Percentiles rank a stretch among this genome's conserved stretches.
Evolutionary conservation across 345 rosid species (phyloP).

Genomic region (Iberis pinnata): DNA sequence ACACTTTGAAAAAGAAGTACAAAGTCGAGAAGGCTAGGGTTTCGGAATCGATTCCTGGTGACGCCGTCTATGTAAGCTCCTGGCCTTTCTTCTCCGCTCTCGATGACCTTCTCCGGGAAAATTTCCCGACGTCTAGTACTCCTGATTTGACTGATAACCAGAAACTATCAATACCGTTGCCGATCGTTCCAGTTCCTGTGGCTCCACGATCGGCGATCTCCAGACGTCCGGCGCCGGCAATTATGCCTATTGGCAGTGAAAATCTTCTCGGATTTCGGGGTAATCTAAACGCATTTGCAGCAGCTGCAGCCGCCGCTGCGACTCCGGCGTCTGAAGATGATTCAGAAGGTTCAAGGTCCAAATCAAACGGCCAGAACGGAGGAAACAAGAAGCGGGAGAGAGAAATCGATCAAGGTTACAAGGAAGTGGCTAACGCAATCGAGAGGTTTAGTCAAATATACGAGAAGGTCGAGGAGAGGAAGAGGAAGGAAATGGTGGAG

Average conservation of each 20-base stretch:
- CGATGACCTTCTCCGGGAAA: constrained; percentile 69
- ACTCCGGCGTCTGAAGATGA: constrained; percentile 30
- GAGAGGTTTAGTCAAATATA: constrained; percentile 86
- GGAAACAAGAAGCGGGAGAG: constrained; percentile 31
- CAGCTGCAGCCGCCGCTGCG: constrained; percentile 55
- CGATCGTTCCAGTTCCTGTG: constrained; percentile 25
- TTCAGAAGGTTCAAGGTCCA: constrained; percentile 29
- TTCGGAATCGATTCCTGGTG: constrained; percentile 35
- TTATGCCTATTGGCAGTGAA: constrained; percentile 37
- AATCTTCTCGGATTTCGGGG: constrained; percentile 43
- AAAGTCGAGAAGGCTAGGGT: constrained; percentile 86
- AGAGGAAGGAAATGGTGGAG: constrained; percentile 89
- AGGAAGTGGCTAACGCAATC: constrained; percentile 53
- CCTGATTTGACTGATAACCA: constrained; percentile 26
- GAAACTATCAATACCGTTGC: constrained; percentile 41
- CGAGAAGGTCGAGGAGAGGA: constrained; percentile 77
- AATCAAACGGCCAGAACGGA: constrained; percentile 23
- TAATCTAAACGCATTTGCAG: constrained; percentile 78
- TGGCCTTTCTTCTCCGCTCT: constrained; percentile 86
- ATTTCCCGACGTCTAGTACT: constrained; percentile 35
- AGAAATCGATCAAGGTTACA: constrained; percentile 39
- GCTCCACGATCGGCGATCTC: constrained; percentile 37
- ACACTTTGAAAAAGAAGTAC: constrained; percentile 92
- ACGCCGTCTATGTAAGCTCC: constrained; percentile 42
- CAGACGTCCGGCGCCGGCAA: constrained; percentile 41